Evolutionary conservation across 768 basidiomycete genomes (phyloP).

Genomic region (Termitomyces sp.): DNA sequence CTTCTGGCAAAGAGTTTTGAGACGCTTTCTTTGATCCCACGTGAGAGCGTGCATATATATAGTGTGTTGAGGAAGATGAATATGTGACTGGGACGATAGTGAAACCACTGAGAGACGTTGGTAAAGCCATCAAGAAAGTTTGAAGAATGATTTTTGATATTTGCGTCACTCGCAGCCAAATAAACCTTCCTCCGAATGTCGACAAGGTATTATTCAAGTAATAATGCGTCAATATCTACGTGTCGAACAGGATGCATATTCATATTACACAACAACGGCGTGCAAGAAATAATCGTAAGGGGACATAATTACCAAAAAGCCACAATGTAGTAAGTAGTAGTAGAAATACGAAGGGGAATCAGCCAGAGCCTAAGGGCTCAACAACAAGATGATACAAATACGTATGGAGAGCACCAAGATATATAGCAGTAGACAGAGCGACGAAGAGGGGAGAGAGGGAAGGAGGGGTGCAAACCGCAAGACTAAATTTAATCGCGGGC

Average conservation of each 20-base stretch:
- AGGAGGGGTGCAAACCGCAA: too few relatives aligned
- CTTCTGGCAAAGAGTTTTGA: constrained; percentile 31
- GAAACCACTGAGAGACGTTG: constrained; percentile 39
- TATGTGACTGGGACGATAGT: constrained; percentile 40
- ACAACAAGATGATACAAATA: constrained; percentile 14
- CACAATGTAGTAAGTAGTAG: not conserved
- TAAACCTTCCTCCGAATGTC: too few relatives aligned
- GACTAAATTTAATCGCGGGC: constrained; percentile 47
- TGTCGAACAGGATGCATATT: constrained; percentile 1
- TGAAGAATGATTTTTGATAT: not conserved
- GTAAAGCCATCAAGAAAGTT: constrained; percentile 18
- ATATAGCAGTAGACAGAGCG: constrained; percentile 6
- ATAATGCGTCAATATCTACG: not conserved
- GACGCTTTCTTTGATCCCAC: constrained; percentile 37
- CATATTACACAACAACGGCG: constrained; percentile 13
- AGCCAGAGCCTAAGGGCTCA: constrained; percentile 2
- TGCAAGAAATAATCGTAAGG: constrained; percentile 2
- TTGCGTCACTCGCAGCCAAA: constrained; percentile 6
- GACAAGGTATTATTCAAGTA: too few relatives aligned
- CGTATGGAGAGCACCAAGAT: constrained; percentile 11
- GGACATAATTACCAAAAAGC: constrained; percentile 8
- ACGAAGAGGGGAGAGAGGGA: not conserved
- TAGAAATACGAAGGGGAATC: not conserved
- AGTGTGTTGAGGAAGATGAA: constrained; percentile 48
- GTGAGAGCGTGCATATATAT: constrained; percentile 75